Base-by-base conservation (phyloP, 2,329 filamentous ascomycete genomes). In the Colletotrichum nymphaeae region DNA sequence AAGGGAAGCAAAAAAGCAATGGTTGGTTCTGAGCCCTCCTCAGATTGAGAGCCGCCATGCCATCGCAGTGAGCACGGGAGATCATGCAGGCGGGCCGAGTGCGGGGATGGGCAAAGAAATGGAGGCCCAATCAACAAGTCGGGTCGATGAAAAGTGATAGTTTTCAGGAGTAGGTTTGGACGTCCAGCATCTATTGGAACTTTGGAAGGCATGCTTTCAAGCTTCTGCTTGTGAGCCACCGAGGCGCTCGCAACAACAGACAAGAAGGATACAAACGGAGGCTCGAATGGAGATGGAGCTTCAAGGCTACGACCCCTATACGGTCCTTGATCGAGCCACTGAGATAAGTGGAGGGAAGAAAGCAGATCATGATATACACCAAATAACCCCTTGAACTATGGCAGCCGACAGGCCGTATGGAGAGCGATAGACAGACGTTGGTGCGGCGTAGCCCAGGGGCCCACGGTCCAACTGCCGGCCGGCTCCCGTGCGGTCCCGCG, bases 331-430 rank as follows among this genome's bases (percentile, higher is more conserved):
- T 70, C 16, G 22, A 57, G 63, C 55, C 59, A 35, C 63, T 32
- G 24, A 73, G 57, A 32, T 26, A 53, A 30, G 49, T 28, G 56
- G 56, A 49, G 16, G 35, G 24, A 56, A 60, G 28, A 22, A n/a
- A 46, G 68, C 32, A 67, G 57, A 67, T 62, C 49, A 35, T 57
- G 57, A 63, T 67, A 67, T 57, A 26, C 69, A 35, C 46, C 46
- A 12, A 32, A 24, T 60, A 24, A 55, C 53, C 63, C 53, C n/a
- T 49, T 49, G 19, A 19, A 49, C 19, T 49, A n/a, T 49, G 19
- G 42, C 42, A 49, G 42, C 42, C 42, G 42, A 49, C 42, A 19
- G 42, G 42, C 42, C 19, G 19, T 49, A 49, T 35, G 32, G 32
- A 35, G 37, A 42, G 37, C 14, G 37, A 42, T 42, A 19, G 42